Conservation (phyloP, 345 rosid genomes). For the Acer yangbiense region DNA sequence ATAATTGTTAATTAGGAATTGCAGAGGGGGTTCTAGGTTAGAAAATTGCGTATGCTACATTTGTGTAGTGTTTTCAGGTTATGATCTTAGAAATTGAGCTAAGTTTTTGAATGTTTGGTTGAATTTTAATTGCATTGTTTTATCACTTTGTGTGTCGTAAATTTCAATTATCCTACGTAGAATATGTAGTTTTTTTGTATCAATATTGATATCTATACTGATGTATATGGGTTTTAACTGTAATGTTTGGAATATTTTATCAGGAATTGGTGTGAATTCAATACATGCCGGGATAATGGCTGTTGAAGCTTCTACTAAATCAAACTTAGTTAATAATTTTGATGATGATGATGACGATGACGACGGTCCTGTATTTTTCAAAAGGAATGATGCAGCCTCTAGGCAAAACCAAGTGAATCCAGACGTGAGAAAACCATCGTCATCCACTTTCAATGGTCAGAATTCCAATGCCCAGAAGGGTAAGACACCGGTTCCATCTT, state of each 20-base stretch:
- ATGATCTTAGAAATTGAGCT: background rate
- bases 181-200: background rate
- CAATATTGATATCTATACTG: background rate
- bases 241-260: background rate
- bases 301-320: slow-evolving; percentile 57
- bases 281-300: slow-evolving; percentile 67
- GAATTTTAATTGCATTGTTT: slow-evolving; percentile 1
- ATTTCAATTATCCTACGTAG: background rate
- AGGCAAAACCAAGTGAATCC: slow-evolving; percentile 55
- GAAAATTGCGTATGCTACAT: background rate
- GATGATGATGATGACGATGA: slow-evolving; percentile 46
- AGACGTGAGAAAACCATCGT: slow-evolving; percentile 43
- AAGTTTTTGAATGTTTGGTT: background rate
- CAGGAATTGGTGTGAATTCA: slow-evolving; percentile 27
- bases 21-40: background rate
- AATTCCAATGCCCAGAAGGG: slow-evolving; percentile 48
- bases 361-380: slow-evolving; percentile 55
- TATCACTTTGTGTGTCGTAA: background rate
- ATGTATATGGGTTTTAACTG: background rate
- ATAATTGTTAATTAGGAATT: background rate
- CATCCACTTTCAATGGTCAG: slow-evolving; percentile 54
- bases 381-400: slow-evolving; percentile 50
- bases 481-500: slow-evolving; percentile 46
- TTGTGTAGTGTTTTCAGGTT: background rate
- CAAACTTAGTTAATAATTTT: slow-evolving; percentile 30